These are phyloP conservation scores for Exobasidium rhododendri DNA, from an alignment of 1,284 basidiomycete species.

Conservation along the genomic window DNA sequence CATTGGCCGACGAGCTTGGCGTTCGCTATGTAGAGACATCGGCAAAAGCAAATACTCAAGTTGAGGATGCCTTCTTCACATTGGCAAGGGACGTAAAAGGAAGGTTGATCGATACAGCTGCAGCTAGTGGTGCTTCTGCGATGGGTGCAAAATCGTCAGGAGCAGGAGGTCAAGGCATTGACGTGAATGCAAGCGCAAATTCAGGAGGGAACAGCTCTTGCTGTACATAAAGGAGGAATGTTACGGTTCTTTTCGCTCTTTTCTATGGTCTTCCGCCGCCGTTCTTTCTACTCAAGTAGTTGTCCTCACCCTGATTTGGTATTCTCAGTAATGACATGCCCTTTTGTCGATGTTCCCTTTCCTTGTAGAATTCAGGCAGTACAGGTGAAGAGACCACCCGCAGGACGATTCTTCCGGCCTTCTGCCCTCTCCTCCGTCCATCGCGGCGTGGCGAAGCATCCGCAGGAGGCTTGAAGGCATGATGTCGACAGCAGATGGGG, in stretches of 20 bases:
- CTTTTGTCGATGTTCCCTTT: too few relatives aligned
- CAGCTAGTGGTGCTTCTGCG: background rate
- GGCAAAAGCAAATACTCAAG: constrained; percentile 94
- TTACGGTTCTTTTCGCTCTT: background rate
- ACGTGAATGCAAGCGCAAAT: constrained; percentile 4
- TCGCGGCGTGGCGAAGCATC: too few relatives aligned
- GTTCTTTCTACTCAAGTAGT: too few relatives aligned
- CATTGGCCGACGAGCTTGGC: constrained; percentile 81
- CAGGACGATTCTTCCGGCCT: too few relatives aligned
- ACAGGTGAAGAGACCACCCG: too few relatives aligned
- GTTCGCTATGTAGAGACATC: constrained; percentile 97
- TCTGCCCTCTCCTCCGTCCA: too few relatives aligned
- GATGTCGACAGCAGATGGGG: too few relatives aligned
- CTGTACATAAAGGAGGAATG: background rate
- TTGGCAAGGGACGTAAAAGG: constrained; percentile 78
- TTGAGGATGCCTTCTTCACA: constrained; percentile 98
- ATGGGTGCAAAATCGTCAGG: background rate
- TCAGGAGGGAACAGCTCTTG: background rate
- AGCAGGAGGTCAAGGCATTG: constrained; percentile 1
- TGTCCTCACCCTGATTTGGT: too few relatives aligned
- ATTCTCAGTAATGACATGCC: too few relatives aligned
- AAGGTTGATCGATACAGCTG: constrained; percentile 76
- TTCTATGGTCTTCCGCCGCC: background rate
- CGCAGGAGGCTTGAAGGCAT: too few relatives aligned
- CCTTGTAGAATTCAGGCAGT: too few relatives aligned